Base-by-base conservation (phyloP, 2,329 filamentous ascomycete genomes). In the Fusarium lyarnte region DNA sequence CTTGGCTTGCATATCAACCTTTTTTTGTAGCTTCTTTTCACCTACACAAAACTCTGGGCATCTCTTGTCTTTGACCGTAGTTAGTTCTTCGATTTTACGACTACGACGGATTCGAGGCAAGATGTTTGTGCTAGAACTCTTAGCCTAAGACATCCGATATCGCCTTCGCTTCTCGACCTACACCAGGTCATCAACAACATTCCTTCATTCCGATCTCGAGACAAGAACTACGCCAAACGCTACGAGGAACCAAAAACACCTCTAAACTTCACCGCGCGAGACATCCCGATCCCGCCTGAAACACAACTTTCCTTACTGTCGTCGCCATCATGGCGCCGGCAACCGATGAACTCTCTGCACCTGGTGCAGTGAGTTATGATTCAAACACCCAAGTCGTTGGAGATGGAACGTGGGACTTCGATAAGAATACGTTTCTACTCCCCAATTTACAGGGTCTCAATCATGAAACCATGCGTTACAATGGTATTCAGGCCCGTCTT, bases 341-440 rank as follows among this genome's bases (percentile, higher is more conserved):
- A 79, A 82, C 86, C 81, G 85, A 88, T 78, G 83, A 88, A 76
- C 86, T 93, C 77, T 92, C 92, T 73, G 87, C 91, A 73, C 88
- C 93, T 54, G 93, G 93, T 78, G 90, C 90, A 81, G 91, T 90
- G 79, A 89, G 87, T 73, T 95, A 95, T 82, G 86, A 87, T 75
- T 94, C 92, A 57, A 86, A 91, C 78, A 93, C 90, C n/a, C 85
- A 95, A 86, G 87, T 85, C 61, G 93, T 95, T 21, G 93, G 93
- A 70, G 93, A 95, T 79, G 93, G 93, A 27, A 95, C 93, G 38
- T 96, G 93, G 93, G 92, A 95, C 77, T 91, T 92, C 63, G 86
- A 87, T 66, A 91, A 91, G 79, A 94, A 95, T 78, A 90, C 88
- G 23, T 96, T 95, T 79, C 84, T 96, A 59, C 83, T 96, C 57